phyloP scores from a whole-genome alignment of 495 filamentous ascomycete genomes.

The Hypoxylon rickii region DNA sequence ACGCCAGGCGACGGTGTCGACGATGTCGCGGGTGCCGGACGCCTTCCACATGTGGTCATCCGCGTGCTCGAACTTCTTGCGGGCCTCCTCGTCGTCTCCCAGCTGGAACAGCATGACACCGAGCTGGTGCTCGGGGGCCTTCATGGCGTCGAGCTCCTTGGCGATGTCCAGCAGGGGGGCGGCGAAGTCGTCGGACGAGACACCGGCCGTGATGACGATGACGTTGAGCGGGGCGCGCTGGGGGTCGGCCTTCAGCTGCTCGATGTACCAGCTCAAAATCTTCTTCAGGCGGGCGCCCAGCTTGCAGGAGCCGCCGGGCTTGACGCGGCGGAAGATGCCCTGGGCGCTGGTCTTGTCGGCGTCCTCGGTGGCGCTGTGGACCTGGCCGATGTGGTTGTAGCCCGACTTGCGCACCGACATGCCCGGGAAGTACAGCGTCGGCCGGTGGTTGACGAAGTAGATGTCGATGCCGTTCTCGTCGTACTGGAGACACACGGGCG shows the following conservation, averaged over 20 bases:
- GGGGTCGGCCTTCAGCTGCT: conserved; percentile 27
- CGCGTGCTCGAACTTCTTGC: conserved; percentile 26
- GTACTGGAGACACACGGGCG: conserved; percentile 25
- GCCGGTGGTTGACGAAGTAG: conserved; percentile 32
- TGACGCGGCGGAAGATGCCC: conserved; percentile 24
- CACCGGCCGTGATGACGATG: conserved; percentile 28
- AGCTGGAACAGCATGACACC: conserved; percentile 32
- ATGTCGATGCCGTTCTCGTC: conserved; percentile 33
- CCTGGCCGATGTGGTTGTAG: conserved; percentile 30
- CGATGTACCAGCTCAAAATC: conserved; percentile 27
- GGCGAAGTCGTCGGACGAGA: conserved; percentile 24
- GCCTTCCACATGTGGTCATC: conserved; percentile 28
- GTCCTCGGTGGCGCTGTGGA: conserved; percentile 25
- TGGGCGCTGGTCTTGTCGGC: conserved; percentile 22
- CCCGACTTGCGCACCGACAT: conserved; percentile 31
- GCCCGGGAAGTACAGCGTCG: conserved; percentile 29
- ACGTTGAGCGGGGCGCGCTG: conserved; percentile 29
- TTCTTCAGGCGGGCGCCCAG: conserved; percentile 18
- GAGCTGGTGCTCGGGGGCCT: conserved; percentile 19
- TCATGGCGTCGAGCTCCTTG: conserved; percentile 22
- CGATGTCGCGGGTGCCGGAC: conserved; percentile 24
- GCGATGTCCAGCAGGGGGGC: conserved; percentile 15
- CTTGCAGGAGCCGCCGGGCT: conserved; percentile 28
- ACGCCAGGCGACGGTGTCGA: conserved; percentile 28
- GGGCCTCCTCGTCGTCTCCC: conserved; percentile 27